A percentile compares a stretch with the other conserved stretches of the same genome.
Evolutionary conservation across 176 grass and related monocot species (phyloP).

Genomic region (Oryza brachyantha): DNA sequence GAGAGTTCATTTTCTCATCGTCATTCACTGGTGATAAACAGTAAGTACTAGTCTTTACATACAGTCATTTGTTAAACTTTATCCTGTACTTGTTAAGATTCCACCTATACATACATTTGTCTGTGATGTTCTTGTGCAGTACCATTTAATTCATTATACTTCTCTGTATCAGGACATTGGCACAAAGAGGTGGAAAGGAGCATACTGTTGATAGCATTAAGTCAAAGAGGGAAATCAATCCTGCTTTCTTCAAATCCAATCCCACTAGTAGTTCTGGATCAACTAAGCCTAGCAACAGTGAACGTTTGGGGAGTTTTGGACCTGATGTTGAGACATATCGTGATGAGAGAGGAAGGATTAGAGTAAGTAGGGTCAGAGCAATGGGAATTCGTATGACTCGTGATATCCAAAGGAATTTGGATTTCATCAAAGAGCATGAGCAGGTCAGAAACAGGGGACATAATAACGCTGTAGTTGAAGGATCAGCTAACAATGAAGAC

Average conservation of each 20-base stretch:
- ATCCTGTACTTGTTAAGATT: background rate
- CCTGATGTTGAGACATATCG: constrained; percentile 81
- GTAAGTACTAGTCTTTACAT: constrained; percentile 41
- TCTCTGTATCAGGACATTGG: constrained; percentile 44
- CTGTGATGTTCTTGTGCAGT: background rate
- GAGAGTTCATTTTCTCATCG: constrained; percentile 97
- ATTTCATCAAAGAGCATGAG: constrained; percentile 89
- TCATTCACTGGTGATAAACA: constrained; percentile 98
- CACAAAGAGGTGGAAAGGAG: constrained; percentile 52
- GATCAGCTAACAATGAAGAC: constrained; percentile 37
- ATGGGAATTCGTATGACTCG: constrained; percentile 95
- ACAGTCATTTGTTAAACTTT: constrained; percentile 18
- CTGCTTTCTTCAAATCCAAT: constrained; percentile 39
- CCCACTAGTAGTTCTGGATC: constrained; percentile 48
- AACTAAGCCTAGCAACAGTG: constrained; percentile 28
- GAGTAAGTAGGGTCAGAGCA: constrained; percentile 85
- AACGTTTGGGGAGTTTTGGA: constrained; percentile 57
- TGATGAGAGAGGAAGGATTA: constrained; percentile 80
- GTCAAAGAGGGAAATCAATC: constrained; percentile 31
- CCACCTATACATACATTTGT: constrained; percentile 6
- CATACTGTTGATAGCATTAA: constrained; percentile 32
- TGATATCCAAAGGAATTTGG: constrained; percentile 97
- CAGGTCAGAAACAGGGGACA: constrained; percentile 48
- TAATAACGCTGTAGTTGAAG: constrained; percentile 21
- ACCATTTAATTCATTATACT: constrained; percentile 21